Base-by-base conservation (phyloP, 164 flowering plant genomes). In the Nelumbo lutea region DNA sequence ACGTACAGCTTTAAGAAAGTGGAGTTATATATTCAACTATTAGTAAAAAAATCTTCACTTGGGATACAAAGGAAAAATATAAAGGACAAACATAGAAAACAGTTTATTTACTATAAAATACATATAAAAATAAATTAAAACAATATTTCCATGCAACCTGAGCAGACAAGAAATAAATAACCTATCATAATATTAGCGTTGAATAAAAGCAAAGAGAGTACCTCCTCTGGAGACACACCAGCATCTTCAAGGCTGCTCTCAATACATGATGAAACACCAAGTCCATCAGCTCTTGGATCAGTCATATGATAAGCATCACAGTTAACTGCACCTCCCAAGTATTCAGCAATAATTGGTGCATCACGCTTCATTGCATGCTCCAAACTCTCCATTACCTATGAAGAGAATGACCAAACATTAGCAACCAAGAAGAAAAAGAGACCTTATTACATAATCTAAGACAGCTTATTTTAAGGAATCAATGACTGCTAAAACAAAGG, bases 251-350 rank as follows among this genome's bases (percentile, higher is more conserved):
- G 91, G 69, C 91, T 81, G 14, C 82, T 87, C 70, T 80, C 79
- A 53, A 93, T 93, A 79, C 98, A 91, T 38, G 98, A 68, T 63
- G 98, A 93, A 61, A 93, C 97, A 62, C 98, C 97, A 71, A 91
- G 94, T 61, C 98, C 96, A 82, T 91, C 98, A 69, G 96, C 83
- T 80, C 97, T 84, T 51, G 98, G 98, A 78, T 94, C 98, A 60
- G 97, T 93, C 98, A 93, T 87, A 74, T 93, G 98, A 85, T 91
- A 80, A 63, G 98, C 98, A 88, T 93, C 97, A 82, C 98, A 93
- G 64, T 85, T 93, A 56, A 93, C 80, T 61, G 97, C 91, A 72
- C 98, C 98, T 63, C 98, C 98, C 59, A 93, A 75, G 72, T 91
- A 93, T 77, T 93, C 97, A 3, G 96, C 98, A 76, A 91, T 76